Percentiles rank a stretch among this genome's conserved stretches.
These are phyloP conservation scores for Phalaenopsis aphrodite DNA, from an alignment of 106 monocot genomes.

Conservation along the genomic window DNA sequence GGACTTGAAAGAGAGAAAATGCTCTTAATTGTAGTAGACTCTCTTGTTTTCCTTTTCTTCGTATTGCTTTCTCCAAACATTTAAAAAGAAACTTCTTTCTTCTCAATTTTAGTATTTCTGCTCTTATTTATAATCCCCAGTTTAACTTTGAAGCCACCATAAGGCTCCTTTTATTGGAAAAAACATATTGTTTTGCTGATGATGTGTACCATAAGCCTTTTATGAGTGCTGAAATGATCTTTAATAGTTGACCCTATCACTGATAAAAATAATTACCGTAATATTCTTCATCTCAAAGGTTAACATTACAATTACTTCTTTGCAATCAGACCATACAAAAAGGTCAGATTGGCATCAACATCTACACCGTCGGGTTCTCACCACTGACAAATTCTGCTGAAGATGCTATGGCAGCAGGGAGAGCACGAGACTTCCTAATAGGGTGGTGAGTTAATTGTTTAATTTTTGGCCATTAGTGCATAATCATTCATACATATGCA, in stretches of 20 bases:
- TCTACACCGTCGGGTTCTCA: conserved; percentile 15
- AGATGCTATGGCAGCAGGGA: conserved; percentile 30
- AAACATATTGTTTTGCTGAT: not conserved
- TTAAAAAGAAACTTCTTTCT: not conserved
- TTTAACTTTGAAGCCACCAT: too few species aligned
- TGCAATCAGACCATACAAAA: conserved; percentile 23
- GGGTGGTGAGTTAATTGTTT: conserved; percentile 35
- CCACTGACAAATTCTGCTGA: conserved; percentile 32
- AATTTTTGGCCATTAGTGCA: not conserved
- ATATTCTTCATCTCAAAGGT: not conserved
- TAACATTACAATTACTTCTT: not conserved
- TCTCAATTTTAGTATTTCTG: not conserved
- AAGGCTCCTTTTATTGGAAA: not conserved
- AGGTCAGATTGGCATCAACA: conserved; percentile 37
- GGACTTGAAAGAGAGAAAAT: too few species aligned
- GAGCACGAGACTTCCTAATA: conserved; percentile 21
- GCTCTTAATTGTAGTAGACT: not conserved
- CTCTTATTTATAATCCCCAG: not conserved
- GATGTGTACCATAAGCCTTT: not conserved
- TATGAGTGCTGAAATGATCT: not conserved
- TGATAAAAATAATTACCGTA: not conserved
- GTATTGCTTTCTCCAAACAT: not conserved
- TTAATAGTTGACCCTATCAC: not conserved
- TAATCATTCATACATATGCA: not conserved
- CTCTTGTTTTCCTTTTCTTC: not conserved